Conservation (phyloP, 2,329 filamentous ascomycete species). For the Boeremia exigua region DNA sequence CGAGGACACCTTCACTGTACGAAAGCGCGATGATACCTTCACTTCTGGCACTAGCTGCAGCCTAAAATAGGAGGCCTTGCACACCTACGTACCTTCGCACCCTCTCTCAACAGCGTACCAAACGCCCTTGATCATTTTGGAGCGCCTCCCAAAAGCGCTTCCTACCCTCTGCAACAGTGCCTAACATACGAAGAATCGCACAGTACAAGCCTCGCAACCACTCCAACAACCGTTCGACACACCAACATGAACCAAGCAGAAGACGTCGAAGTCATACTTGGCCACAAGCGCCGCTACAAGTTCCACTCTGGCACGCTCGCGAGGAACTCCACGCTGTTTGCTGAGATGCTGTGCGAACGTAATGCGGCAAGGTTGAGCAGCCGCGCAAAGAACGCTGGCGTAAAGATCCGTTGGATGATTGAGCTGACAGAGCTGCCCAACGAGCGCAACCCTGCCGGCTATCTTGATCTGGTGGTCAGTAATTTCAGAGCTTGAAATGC, state of each 20-base stretch:
- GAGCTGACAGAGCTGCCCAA: conserved; percentile 36
- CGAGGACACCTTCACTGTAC: background rate
- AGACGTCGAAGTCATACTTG: conserved; percentile 44
- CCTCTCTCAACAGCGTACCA: background rate
- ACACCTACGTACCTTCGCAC: background rate
- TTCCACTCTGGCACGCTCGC: conserved; percentile 46
- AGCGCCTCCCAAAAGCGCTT: background rate
- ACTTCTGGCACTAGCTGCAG: background rate
- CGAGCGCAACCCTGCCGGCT: conserved; percentile 28
- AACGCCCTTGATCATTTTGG: background rate
- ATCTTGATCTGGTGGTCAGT: conserved; percentile 36
- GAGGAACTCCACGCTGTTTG: conserved; percentile 40
- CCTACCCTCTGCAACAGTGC: background rate
- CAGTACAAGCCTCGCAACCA: background rate
- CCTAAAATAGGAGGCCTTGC: background rate
- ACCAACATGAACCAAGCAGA: conserved; percentile 40
- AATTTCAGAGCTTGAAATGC: background rate
- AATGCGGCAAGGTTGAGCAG: conserved; percentile 36
- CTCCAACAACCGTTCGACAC: background rate
- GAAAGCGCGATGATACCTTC: background rate
- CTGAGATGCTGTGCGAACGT: conserved; percentile 37
- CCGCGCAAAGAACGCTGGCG: conserved; percentile 30
- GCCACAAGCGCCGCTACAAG: conserved; percentile 36
- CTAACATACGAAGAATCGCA: background rate
- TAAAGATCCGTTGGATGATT: conserved; percentile 42